Evolutionary conservation across 179 eudicot species (phyloP), one percentile per base, ranked within the genome.

Genomic region (Vitellaria paradoxa): DNA sequence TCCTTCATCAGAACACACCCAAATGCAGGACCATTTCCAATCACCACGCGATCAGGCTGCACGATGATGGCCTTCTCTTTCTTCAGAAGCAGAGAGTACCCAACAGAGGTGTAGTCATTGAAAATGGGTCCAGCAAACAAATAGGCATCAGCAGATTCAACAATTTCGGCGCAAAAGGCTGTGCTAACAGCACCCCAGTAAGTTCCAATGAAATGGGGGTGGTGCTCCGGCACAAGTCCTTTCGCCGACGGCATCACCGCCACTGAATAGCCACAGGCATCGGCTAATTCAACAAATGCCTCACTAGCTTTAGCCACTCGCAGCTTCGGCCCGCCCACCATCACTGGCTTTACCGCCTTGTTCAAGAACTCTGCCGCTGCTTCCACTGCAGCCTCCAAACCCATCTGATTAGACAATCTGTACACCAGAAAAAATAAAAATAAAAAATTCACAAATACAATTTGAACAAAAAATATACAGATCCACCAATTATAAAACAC

Each of bases 161-260:
- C 91, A 9, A 90, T 88, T 70, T 90, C 92, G 10, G 89, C 89
- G 66, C 91, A 88, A 69, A 87, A 90, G 9, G 89, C 81, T 0
- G 92, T 90, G 83, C 92, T 84, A 0, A 88, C 84, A 3, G 89
- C 90, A 9, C 91, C 93, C 93, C 93, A 90, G 65, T 87, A 88
- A 4, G 93, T 90, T 6, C 91, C 93, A 1, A 88, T 85, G 81
- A 88, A 90, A 73, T 82, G 89, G 0, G 88, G 78, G 67, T 90
- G 91, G 80, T 86, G 82, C 83, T 90, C 91, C 0, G 91, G 88
- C 50, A 90, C 84, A 52, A 77, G 71, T 6, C 91, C 93, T 72
- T 90, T 88, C 7, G 91, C 93, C 0, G 93, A 81, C 59, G 90
- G 92, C 93, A 88, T 88, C 42, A 84, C 85, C 0, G 92, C 83